phyloP scores from a whole-genome alignment of 139 green algal genomes.

The Tetradesmus obliquus region DNA sequence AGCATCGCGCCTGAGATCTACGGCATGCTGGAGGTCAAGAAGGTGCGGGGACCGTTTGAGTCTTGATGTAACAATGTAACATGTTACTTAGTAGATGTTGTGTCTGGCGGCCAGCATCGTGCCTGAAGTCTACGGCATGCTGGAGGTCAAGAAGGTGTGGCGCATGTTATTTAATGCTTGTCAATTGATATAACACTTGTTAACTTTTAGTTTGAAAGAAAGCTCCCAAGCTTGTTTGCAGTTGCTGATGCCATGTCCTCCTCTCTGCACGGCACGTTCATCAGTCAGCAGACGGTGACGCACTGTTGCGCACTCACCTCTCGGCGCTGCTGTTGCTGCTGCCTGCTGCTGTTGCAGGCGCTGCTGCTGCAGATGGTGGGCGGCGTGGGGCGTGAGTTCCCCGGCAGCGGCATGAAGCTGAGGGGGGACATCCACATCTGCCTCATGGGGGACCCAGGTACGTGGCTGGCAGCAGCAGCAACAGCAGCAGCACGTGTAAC shows the following conservation, averaged over 20 bases:
- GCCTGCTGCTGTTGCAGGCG: conserved; percentile 57
- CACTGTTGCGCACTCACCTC: background rate
- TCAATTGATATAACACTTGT: background rate
- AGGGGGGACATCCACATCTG: conserved; percentile 97
- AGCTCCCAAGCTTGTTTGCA: too few relatives aligned
- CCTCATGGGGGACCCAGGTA: conserved; percentile 98
- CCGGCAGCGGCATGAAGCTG: conserved; percentile 95
- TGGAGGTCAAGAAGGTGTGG: conserved; percentile 92
- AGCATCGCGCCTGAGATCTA: conserved; percentile 95
- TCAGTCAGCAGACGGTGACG: background rate
- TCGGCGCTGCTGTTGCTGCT: background rate
- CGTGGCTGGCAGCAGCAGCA: background rate
- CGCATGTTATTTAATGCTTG: background rate
- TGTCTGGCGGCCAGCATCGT: conserved; percentile 84
- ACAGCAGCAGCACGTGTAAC: background rate
- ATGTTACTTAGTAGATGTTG: background rate
- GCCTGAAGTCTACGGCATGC: conserved; percentile 93
- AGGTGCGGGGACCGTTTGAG: conserved; percentile 60
- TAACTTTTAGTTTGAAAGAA: conserved; percentile 54
- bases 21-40: conserved; percentile 96
- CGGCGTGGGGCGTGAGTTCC: conserved; percentile 77
- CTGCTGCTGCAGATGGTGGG: conserved; percentile 98
- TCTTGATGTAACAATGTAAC: background rate
- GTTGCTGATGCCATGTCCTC: too few relatives aligned
- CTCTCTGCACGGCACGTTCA: background rate